phyloP scores from a whole-genome alignment of 2,329 filamentous ascomycete species.

The Cordyceps farinosa region DNA sequence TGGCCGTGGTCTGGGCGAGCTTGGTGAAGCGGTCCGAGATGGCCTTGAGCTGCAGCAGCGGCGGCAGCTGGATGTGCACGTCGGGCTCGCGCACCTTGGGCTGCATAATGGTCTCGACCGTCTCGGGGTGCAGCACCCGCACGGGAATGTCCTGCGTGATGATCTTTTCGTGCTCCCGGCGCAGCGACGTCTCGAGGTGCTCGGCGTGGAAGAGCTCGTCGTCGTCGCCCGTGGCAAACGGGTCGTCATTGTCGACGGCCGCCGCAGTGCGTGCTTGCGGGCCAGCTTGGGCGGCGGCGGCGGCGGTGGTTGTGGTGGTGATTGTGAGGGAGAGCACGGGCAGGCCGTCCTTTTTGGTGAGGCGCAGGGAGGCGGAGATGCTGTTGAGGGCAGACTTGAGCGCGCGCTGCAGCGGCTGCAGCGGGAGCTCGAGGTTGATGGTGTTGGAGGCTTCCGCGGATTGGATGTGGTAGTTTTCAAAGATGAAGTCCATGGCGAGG shows the following conservation, averaged over 20 bases:
- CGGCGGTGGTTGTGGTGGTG: conserved; percentile 63
- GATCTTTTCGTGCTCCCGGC: conserved; percentile 78
- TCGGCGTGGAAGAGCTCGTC: conserved; percentile 47
- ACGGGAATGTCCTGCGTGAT: conserved; percentile 97
- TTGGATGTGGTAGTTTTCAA: conserved; percentile 79
- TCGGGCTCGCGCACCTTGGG: conserved; percentile 87
- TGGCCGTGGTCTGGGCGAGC: conserved; percentile 54
- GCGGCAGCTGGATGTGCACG: conserved; percentile 87
- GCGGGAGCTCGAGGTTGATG: conserved; percentile 93
- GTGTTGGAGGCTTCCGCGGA: conserved; percentile 79
- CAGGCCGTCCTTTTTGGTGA: conserved; percentile 87
- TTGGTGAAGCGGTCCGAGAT: conserved; percentile 96
- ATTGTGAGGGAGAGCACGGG: conserved; percentile 90
- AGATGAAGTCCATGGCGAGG: conserved; percentile 74
- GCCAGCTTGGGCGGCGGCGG: conserved; percentile 23
- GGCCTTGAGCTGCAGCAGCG: conserved; percentile 81
- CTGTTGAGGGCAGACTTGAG: conserved; percentile 82
- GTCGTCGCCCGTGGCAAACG: conserved; percentile 37
- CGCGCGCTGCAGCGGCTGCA: conserved; percentile 84
- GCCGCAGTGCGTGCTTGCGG: conserved; percentile 24
- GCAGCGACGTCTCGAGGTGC: conserved; percentile 54
- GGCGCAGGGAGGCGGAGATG: conserved; percentile 75
- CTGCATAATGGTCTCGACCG: conserved; percentile 91
- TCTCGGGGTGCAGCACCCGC: conserved; percentile 76
- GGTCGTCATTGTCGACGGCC: conserved; percentile 31